Conservation (phyloP, 2,329 filamentous ascomycete genomes). For the Penicillium sp. region DNA sequence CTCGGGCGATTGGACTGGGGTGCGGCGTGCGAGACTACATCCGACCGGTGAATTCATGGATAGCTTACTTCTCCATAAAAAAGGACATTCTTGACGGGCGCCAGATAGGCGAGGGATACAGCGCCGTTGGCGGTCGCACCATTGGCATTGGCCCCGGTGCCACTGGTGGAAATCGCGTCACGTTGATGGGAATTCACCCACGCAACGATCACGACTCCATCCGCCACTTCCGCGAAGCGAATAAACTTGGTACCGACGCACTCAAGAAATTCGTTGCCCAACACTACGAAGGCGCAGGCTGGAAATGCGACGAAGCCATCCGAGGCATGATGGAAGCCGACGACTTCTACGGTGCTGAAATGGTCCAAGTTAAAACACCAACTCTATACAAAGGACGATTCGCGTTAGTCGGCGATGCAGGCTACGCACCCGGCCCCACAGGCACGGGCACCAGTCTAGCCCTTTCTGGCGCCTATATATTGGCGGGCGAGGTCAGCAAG, state of each 20-base stretch:
- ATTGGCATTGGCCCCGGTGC: constrained; percentile 37
- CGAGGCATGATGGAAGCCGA: constrained; percentile 29
- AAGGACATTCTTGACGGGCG: constrained; percentile 41
- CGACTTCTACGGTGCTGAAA: constrained; percentile 39
- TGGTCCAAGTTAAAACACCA: constrained; percentile 34
- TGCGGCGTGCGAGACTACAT: constrained; percentile 43
- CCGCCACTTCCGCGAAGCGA: constrained; percentile 42
- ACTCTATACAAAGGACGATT: constrained; percentile 32
- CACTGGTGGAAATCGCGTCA: constrained; percentile 31
- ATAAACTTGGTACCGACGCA: constrained; percentile 34
- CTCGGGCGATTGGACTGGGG: constrained; percentile 46
- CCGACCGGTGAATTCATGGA: constrained; percentile 39
- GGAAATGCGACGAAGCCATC: constrained; percentile 32
- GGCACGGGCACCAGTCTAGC: constrained; percentile 36
- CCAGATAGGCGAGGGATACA: constrained; percentile 40
- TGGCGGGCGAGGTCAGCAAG: constrained; percentile 50
- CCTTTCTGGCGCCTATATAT: constrained; percentile 48
- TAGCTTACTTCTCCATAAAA: constrained; percentile 44
- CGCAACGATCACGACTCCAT: constrained; percentile 27
- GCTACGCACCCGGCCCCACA: constrained; percentile 31
- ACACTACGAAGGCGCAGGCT: constrained; percentile 30
- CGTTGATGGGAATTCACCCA: constrained; percentile 39
- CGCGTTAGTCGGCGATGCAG: constrained; percentile 41
- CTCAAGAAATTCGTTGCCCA: constrained; percentile 33
- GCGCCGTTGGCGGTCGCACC: constrained; percentile 39